Conservation (phyloP, 129 eudicot genomes). For the Solidago caesia region DNA sequence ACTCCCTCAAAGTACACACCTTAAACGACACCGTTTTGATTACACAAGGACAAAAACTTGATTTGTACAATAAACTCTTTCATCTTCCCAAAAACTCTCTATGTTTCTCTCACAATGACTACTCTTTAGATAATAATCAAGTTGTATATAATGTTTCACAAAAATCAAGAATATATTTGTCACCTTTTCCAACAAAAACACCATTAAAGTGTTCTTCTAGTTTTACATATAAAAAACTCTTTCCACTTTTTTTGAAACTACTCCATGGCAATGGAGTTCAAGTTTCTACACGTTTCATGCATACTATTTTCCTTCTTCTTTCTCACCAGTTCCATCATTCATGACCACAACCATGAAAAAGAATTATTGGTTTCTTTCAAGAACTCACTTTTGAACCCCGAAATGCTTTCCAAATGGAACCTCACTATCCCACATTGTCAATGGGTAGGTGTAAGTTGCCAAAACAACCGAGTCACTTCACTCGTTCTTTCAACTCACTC, state of each 20-base stretch:
- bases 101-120: not conserved
- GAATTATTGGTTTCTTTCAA: conserved; percentile 49
- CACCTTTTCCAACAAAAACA: conserved; percentile 4
- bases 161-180: not conserved
- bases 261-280: conserved; percentile 34
- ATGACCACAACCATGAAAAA: conserved; percentile 29
- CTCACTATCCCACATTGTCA: conserved; percentile 47
- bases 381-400: conserved; percentile 49
- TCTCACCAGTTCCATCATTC: conserved; percentile 19
- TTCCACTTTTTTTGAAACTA: conserved; percentile 11
- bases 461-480: conserved; percentile 46
- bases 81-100: conserved; percentile 27
- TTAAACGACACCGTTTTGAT: conserved; percentile 21
- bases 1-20: conserved; percentile 19
- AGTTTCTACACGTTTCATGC: conserved; percentile 24
- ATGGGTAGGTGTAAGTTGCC: conserved; percentile 67
- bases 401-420: conserved; percentile 50
- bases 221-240: not conserved
- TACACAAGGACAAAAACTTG: conserved; percentile 27
- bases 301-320: conserved; percentile 19
- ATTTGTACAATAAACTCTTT: conserved; percentile 17
- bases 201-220: conserved; percentile 13
- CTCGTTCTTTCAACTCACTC: conserved; percentile 49
- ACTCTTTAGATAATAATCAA: not conserved
- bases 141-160: not conserved